phyloP scores from a whole-genome alignment of 306 rosid genomes.

The Dicorynia guianensis region DNA sequence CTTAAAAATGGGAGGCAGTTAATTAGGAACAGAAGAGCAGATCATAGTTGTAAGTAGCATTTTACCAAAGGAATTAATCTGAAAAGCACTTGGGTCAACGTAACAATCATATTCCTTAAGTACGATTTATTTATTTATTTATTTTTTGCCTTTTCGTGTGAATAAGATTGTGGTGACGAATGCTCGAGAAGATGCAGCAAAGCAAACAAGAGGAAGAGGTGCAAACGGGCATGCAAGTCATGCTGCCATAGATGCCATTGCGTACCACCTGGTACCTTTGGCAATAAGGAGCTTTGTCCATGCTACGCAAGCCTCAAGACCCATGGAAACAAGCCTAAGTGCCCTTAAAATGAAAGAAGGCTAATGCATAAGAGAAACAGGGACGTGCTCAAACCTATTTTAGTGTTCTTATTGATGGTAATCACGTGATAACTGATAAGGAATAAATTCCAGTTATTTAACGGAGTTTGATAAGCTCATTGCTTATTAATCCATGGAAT shows the following conservation, averaged over 20 bases:
- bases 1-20: too few relatives aligned
- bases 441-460: too few relatives aligned
- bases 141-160: neutral
- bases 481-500: too few relatives aligned
- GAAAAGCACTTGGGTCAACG: too few relatives aligned
- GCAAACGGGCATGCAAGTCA: constrained; percentile 59
- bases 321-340: constrained; percentile 61
- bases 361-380: neutral
- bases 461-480: too few relatives aligned
- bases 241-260: constrained; percentile 68
- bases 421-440: too few relatives aligned
- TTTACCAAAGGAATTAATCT: too few relatives aligned
- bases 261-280: constrained; percentile 71
- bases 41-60: too few relatives aligned
- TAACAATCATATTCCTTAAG: too few relatives aligned
- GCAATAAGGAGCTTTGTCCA: constrained; percentile 58
- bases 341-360: constrained; percentile 53
- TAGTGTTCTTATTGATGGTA: neutral
- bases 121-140: too few relatives aligned
- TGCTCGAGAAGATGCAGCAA: constrained; percentile 61
- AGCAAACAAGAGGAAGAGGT: constrained; percentile 54
- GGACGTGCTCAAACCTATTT: neutral
- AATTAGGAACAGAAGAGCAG: too few relatives aligned
- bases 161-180: constrained; percentile 54
- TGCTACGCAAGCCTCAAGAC: constrained; percentile 71